Evolutionary conservation across 495 filamentous ascomycete species (phyloP), one percentile per base, ranked within the genome.

Genomic region (Penicillium parvum): DNA sequence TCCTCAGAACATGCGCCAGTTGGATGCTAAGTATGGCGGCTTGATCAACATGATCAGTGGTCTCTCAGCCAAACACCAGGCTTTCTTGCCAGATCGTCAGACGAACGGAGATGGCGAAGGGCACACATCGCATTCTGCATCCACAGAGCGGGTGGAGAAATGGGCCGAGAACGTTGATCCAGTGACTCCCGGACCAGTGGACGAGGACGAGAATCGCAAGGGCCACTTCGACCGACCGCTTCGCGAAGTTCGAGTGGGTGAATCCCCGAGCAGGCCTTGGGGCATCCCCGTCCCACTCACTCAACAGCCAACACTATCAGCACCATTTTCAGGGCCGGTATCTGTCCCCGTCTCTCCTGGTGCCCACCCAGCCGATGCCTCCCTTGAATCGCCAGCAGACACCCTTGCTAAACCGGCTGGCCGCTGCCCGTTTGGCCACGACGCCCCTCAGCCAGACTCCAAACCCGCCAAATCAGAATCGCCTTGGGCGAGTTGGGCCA

Each of bases 11-110:
- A 88, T 95, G 52, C 78, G 78, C 40, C 83, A 89, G 54, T 70
- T 96, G 18, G 90, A 96, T 56, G 86, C 85, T 28, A 96, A 96
- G 53, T 96, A 96, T 50, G 90, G 88, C 3, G 88, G 79, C 53
- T 70, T 95, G 17, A 87, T 84, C 43, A 90, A 75, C 64, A 95
- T 96, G 89, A 90, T 96, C 36, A 81, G 87, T 57, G 87, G 86
- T 16, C 70, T 96, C 18, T 84, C 88, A 33, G 72, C 77, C 41
- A 89, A 90, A 48, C 90, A 96, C 55, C 84, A 88, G 60, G 79
- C 84, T 0, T 82, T 88, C 73, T 66, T 96, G 7, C 86, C 87
- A 0, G 66, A 73, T 12, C 72, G 82, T 20, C 76, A 73, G 21
- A 62, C 69, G n/a, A 71, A 74, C 30, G 64, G 60, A 5, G 48